Conservation (phyloP, 495 filamentous ascomycete genomes). For the Aspergillus bertholletiae region DNA sequence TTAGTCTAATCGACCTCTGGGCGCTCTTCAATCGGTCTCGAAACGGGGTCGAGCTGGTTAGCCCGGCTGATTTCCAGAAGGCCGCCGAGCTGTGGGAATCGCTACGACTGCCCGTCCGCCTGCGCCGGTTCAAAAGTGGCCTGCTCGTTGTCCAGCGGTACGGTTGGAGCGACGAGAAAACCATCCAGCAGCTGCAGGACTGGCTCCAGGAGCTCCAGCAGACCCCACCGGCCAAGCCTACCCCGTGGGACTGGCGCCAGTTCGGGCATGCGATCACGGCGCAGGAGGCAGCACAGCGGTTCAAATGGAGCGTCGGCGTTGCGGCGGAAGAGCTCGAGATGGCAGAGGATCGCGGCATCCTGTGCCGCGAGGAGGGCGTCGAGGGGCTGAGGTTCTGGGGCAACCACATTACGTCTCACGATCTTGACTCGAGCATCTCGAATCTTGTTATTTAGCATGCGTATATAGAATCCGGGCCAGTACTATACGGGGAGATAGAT, state of each 20-base stretch:
- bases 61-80: slow-evolving; percentile 86
- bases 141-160: slow-evolving; percentile 86
- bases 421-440: slow-evolving; percentile 7
- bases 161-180: slow-evolving; percentile 89
- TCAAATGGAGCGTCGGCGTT: slow-evolving; percentile 98
- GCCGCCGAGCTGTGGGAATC: slow-evolving; percentile 87
- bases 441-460: slow-evolving; percentile 9
- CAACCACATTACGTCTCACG: slow-evolving; percentile 50
- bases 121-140: slow-evolving; percentile 87
- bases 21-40: slow-evolving; percentile 95
- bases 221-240: slow-evolving; percentile 58
- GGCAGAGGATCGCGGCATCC: slow-evolving; percentile 81
- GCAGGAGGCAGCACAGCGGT: slow-evolving; percentile 82
- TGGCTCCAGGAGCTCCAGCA: slow-evolving; percentile 75
- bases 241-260: slow-evolving; percentile 68
- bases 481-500: too few relatives aligned
- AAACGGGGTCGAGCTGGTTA: slow-evolving; percentile 91
- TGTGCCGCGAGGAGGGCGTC: slow-evolving; percentile 80
- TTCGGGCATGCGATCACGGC: slow-evolving; percentile 87
- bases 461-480: background rate
- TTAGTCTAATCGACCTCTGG: slow-evolving; percentile 95
- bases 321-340: slow-evolving; percentile 94
- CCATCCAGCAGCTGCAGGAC: slow-evolving; percentile 65
- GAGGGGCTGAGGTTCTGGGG: slow-evolving; percentile 82
- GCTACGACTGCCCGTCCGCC: slow-evolving; percentile 77